Evolutionary conservation across 768 basidiomycete species (phyloP).

Genomic region (Tricholoma sp.): DNA sequence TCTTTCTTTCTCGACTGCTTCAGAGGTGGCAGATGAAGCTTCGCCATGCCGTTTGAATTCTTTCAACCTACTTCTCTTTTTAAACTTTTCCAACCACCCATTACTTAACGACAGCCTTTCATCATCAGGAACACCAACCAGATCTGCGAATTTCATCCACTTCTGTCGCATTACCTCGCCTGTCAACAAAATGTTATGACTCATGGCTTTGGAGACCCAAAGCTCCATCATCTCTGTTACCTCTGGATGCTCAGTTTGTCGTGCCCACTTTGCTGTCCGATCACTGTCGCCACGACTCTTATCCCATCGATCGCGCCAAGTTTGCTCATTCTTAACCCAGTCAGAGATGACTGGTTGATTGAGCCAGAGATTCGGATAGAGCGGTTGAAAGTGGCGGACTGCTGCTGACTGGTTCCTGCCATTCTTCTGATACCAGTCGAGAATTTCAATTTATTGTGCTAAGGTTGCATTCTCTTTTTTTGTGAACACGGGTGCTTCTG

Average conservation of each 20-base stretch:
- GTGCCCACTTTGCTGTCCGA: constrained; percentile 16
- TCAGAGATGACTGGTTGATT: no score
- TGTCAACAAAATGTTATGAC: constrained; percentile 26
- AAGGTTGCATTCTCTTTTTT: no score
- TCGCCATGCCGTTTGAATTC: constrained; percentile 28
- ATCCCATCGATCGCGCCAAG: not conserved
- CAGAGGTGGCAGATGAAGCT: constrained; percentile 21
- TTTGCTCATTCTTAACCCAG: no score
- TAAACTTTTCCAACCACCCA: constrained; percentile 28
- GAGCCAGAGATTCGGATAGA: no score
- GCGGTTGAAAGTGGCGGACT: no score
- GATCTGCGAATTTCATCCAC: no score
- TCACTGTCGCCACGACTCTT: not conserved
- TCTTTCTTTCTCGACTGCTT: constrained; percentile 21
- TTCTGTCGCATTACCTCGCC: constrained; percentile 28
- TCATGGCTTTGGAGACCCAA: constrained; percentile 23
- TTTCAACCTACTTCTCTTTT: constrained; percentile 18
- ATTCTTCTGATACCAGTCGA: no score
- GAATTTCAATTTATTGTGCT: no score
- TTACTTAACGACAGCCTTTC: constrained; percentile 26
- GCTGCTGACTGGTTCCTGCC: no score
- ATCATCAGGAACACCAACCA: constrained; percentile 25
- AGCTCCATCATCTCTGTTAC: no score
- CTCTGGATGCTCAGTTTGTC: no score
- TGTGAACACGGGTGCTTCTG: no score